These are phyloP conservation scores for Talaromyces trachyspermus DNA, from an alignment of 495 filamentous ascomycete genomes.

Conservation along the genomic window DNA sequence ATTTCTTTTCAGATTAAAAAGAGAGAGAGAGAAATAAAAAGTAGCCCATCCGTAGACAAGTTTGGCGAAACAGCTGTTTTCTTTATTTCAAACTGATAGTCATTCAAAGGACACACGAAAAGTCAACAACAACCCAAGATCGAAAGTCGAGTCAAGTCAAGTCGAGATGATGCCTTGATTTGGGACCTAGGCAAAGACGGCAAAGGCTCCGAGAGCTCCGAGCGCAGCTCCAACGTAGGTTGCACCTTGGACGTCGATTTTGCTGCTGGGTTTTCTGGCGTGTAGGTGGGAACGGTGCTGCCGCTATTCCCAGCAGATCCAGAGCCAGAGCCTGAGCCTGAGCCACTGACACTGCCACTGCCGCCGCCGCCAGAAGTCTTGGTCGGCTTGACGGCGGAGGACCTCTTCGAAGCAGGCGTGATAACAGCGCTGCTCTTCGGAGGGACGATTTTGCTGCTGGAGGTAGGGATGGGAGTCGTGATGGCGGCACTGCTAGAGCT, in stretches of 20 bases:
- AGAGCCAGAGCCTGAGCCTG: not conserved
- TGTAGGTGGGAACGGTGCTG: not conserved
- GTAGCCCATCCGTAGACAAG: too few relatives aligned
- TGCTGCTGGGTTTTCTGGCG: not conserved
- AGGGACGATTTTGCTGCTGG: not conserved
- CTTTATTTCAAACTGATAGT: not conserved
- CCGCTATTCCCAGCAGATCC: not conserved
- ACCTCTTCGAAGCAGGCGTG: constrained; percentile 2
- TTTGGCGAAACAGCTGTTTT: too few relatives aligned
- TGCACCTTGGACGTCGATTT: not conserved
- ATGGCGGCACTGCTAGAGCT: not conserved
- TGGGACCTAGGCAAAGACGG: not conserved
- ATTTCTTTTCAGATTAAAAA: too few relatives aligned
- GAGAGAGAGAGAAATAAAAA: too few relatives aligned
- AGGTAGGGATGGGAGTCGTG: constrained; percentile 2
- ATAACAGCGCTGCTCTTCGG: not conserved
- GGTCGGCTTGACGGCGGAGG: not conserved
- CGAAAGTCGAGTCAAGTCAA: not conserved
- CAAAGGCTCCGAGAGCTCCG: not conserved
- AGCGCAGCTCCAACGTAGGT: not conserved
- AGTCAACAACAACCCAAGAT: not conserved
- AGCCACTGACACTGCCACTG: not conserved
- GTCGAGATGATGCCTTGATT: too few relatives aligned
- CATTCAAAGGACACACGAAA: too few relatives aligned
- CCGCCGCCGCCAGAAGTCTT: not conserved